Percentiles rank a stretch among this genome's conserved stretches.
Evolutionary conservation across 169 alveolate species (phyloP).

Genomic region (Eimeria tenella): DNA sequence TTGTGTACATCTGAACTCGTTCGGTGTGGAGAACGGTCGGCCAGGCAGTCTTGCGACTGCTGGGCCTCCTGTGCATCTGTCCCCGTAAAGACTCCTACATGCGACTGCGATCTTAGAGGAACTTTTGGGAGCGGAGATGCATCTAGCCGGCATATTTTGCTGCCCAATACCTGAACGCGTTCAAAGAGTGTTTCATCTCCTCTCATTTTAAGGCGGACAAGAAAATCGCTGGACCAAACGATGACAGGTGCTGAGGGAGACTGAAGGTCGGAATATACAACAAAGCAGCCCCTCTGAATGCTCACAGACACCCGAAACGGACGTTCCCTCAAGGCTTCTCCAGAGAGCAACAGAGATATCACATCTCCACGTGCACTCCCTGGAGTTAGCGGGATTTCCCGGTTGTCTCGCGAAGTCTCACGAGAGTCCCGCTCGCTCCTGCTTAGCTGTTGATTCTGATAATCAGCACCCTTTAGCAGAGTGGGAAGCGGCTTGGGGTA

Average conservation of each 20-base stretch:
- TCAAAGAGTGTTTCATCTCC: conserved; percentile 36
- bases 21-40: neutral
- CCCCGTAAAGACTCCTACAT: neutral
- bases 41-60: neutral
- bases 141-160: conserved; percentile 62
- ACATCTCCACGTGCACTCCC: neutral
- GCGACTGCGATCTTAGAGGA: conserved; percentile 17
- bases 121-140: neutral
- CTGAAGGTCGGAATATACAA: conserved; percentile 83
- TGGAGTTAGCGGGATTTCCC: neutral
- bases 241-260: conserved; percentile 81
- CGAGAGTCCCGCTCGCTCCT: neutral
- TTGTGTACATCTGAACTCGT: neutral
- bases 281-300: conserved; percentile 77
- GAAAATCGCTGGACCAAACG: conserved; percentile 83
- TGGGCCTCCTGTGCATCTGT: neutral
- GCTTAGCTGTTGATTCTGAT: conserved; percentile 15
- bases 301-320: conserved; percentile 70
- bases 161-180: conserved; percentile 37
- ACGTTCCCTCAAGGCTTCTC: conserved; percentile 51
- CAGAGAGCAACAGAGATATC: conserved; percentile 12
- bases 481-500: conserved; percentile 78
- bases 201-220: conserved; percentile 54
- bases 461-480: conserved; percentile 18
- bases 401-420: neutral